phyloP scores from a whole-genome alignment of 106 monocot species.

The Platanthera guangdongensis region DNA sequence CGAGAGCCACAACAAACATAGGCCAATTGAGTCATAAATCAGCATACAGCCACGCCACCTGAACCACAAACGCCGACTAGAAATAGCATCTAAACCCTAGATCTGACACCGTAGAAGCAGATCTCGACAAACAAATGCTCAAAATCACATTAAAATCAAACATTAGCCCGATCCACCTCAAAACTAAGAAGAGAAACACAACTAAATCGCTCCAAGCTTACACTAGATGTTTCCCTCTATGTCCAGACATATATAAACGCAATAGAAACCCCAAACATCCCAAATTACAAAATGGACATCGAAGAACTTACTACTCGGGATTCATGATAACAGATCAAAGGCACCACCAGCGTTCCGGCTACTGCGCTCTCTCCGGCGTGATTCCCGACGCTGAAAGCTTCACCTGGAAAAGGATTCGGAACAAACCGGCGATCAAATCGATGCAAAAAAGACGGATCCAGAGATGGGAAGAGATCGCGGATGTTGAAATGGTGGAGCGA shows the following conservation, averaged over 20 bases:
- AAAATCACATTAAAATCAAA: neutral
- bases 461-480: neutral
- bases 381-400: neutral
- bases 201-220: neutral
- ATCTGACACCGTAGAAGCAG: neutral
- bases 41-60: neutral
- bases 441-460: neutral
- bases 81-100: neutral
- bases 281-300: neutral
- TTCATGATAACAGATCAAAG: slow-evolving; percentile 5
- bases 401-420: neutral
- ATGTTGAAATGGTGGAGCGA: neutral
- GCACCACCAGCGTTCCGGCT: neutral
- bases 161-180: neutral
- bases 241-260: neutral
- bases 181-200: neutral
- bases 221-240: neutral
- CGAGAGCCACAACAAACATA: neutral
- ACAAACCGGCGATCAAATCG: neutral
- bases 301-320: slow-evolving; percentile 5
- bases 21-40: neutral
- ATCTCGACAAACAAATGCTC: slow-evolving; percentile 1
- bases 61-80: neutral
- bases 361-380: neutral
- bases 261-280: neutral